Evolutionary conservation across 345 rosid species (phyloP).

Genomic region (Salix viminalis): DNA sequence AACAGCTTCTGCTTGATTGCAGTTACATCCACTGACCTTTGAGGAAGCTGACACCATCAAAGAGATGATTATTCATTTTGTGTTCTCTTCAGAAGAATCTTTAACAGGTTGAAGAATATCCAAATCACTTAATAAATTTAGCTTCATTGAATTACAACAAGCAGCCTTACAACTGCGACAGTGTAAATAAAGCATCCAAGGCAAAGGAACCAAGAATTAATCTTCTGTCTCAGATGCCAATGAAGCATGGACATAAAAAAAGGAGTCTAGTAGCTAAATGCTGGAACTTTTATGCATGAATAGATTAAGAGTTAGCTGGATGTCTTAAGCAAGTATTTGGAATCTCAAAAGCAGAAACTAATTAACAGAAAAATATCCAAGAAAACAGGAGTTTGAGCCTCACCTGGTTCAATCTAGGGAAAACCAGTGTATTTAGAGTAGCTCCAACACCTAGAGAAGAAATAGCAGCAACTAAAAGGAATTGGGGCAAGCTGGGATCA

Average conservation of each 20-base stretch:
- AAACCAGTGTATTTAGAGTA: constrained; percentile 54
- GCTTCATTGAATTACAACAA: background rate
- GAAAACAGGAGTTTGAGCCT: constrained; percentile 11
- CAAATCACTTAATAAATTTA: background rate
- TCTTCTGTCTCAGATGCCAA: background rate
- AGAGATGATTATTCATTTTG: background rate
- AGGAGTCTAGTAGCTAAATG: background rate
- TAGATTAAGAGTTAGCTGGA: background rate
- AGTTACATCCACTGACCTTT: constrained; percentile 56
- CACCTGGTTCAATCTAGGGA: constrained; percentile 73
- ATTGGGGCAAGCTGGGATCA: constrained; percentile 82
- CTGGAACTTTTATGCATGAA: background rate
- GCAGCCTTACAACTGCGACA: background rate
- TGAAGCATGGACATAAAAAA: background rate
- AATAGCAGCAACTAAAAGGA: constrained; percentile 68
- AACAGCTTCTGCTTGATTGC: constrained; percentile 78
- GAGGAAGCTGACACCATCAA: constrained; percentile 68
- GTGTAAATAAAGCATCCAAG: background rate
- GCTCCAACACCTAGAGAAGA: constrained; percentile 72
- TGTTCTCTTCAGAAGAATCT: constrained; percentile 5
- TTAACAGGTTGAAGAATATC: background rate
- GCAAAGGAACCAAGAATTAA: background rate
- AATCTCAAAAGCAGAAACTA: constrained; percentile 1
- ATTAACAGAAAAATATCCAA: background rate
- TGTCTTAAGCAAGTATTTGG: constrained; percentile 1